A percentile compares a stretch with the other conserved stretches of the same genome.
Evolutionary conservation across 2,329 filamentous ascomycete genomes (phyloP).

Genomic region (Alternaria viburni): DNA sequence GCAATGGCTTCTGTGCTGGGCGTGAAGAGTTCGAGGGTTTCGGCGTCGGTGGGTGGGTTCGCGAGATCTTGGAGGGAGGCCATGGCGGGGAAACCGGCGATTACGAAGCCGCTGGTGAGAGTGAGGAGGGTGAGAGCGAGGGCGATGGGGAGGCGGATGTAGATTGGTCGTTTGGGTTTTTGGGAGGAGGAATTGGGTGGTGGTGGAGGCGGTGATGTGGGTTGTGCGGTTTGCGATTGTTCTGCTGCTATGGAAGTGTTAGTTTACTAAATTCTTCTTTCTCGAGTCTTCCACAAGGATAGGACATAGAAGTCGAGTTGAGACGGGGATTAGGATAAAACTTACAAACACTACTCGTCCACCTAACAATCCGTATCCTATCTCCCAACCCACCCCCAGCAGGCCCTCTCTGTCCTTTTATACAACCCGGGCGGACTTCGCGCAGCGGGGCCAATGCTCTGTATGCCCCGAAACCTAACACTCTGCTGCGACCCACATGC

Average conservation of each 20-base stretch:
- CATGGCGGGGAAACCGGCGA: conserved; percentile 62
- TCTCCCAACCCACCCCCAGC: conserved; percentile 6
- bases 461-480: background rate
- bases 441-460: conserved; percentile 18
- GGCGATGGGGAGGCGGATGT: conserved; percentile 51
- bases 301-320: rapidly evolving
- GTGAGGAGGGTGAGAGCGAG: conserved; percentile 56
- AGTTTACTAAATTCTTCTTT: background rate
- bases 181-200: background rate
- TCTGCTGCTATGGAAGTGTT: background rate
- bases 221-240: conserved; percentile 7
- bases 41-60: conserved; percentile 70
- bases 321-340: background rate
- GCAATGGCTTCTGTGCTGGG: conserved; percentile 56
- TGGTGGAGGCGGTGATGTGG: conserved; percentile 12
- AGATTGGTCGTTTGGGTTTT: conserved; percentile 26
- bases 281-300: background rate
- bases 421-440: conserved; percentile 29
- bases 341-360: conserved; percentile 27
- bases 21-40: conserved; percentile 73
- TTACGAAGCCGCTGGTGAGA: conserved; percentile 62
- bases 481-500: conserved; percentile 28
- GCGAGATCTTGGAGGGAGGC: conserved; percentile 57
- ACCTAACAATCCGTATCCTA: conserved; percentile 8
- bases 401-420: conserved; percentile 15